A percentile compares a stretch with the other conserved stretches of the same genome.
Evolutionary conservation across 2,329 filamentous ascomycete genomes (phyloP).

Genomic region (Ceratocystis destructans): DNA sequence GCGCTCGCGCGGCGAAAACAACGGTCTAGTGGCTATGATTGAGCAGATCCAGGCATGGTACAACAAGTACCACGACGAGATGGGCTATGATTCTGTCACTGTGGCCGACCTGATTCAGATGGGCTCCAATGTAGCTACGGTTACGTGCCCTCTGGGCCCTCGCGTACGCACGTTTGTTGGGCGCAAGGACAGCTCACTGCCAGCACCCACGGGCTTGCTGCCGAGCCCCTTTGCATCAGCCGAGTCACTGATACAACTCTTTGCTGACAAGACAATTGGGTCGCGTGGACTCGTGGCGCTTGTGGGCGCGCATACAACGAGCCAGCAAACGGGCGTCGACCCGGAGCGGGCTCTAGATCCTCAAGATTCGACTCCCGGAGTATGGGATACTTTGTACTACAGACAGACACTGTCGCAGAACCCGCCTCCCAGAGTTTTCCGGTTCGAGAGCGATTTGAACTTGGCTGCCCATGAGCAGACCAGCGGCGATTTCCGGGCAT

Average conservation of each 20-base stretch:
- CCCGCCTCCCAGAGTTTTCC: conserved; percentile 29
- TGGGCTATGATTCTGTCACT: conserved; percentile 29
- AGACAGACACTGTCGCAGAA: conserved; percentile 27
- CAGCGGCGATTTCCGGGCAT: conserved; percentile 28
- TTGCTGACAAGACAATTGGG: conserved; percentile 40
- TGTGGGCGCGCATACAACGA: conserved; percentile 40
- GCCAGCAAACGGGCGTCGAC: conserved; percentile 36
- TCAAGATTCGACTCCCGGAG: conserved; percentile 38
- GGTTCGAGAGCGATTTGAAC: conserved; percentile 31
- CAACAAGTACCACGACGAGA: conserved; percentile 26
- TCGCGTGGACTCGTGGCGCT: conserved; percentile 39
- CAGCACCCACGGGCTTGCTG: conserved; percentile 31
- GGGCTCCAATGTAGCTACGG: conserved; percentile 36
- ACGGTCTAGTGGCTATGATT: conserved; percentile 35
- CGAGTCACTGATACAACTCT: conserved; percentile 36
- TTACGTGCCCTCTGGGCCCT: conserved; percentile 34
- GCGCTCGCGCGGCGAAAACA: conserved; percentile 30
- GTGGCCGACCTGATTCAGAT: conserved; percentile 44
- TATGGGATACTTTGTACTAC: conserved; percentile 42
- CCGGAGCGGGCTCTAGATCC: conserved; percentile 30
- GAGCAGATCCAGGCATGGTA: conserved; percentile 29
- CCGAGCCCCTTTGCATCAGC: conserved; percentile 33
- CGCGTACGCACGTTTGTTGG: conserved; percentile 39
- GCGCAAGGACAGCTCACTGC: conserved; percentile 32
- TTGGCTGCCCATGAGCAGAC: conserved; percentile 29